Base-by-base conservation (phyloP, 2,329 filamentous ascomycete species). In the Domatiomyces catenatus region DNA sequence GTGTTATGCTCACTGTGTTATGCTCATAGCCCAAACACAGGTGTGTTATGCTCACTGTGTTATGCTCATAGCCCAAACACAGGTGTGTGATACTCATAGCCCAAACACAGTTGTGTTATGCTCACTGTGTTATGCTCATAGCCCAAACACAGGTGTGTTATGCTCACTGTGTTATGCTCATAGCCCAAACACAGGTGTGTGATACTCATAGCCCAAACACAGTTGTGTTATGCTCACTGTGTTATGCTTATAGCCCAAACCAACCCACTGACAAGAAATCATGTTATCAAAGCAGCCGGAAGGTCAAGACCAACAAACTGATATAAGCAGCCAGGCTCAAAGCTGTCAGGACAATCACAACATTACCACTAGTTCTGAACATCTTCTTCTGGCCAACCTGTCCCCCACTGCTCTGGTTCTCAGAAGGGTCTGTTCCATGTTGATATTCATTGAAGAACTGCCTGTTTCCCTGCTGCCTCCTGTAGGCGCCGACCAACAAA, bases 391-490 rank as follows among this genome's bases (percentile, higher is more conserved):
- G 73, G 57, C 80, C 62, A 2, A 79, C 79, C 62, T 81, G 76
- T 42, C 79, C 75, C 42, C 76, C 69, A 15, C 12, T 12, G 10
- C 32, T 15, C 10, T 39, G 10, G 32, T 12, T 15, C 2, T 39
- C 32, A 15, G 32, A 4, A 8, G 3, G 19, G 19, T 45, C n/a
- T 18, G 8, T 24, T 32, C 45, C 45, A 26, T 10, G 43, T 10
- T 12, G 6, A 17, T 56, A 24, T 47, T 60, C 58, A n/a, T 47
- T 56, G 39, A 96, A 96, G 70, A 98, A 96, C 67, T 96, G 90
- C 57, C 81, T 79, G 63, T 96, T 94, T 51, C 92, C 89, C 68
- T 95, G 86, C 63, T 89, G 86, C 49, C 92, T 80, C 52, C 92
- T 78, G 67, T 93, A 93, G 49, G 87, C 72, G 60, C 87, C 84